Base-by-base conservation (phyloP, 164 flowering plant genomes). In the Berberis thunbergii region DNA sequence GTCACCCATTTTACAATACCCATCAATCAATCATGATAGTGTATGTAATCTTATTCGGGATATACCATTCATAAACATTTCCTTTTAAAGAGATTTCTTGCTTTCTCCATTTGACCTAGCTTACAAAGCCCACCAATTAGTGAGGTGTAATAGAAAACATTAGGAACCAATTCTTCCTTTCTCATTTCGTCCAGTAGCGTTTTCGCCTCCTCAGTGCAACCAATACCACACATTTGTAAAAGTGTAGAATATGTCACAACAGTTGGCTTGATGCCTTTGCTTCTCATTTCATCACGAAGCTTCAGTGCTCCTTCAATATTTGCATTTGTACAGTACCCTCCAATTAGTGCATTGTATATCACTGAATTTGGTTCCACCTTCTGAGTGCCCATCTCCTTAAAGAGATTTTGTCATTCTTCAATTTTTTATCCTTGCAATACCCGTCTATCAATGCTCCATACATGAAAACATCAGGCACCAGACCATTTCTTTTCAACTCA, bases 61-160 rank as follows among this genome's bases (percentile, higher is more conserved):
- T 63, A 84, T 62, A 44, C 68, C 72, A 57, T 63, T 43, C n/a
- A 64, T 70, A 57, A 63, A 42, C 95, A 90, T 90, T 68, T 84
- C 83, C 68, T 61, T 61, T 26, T 26, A 75, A 83, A 66, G 60
- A 82, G 54, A 54, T 44, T 57, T 60, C n/a, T 65, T 26, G 71
- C 82, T 66, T 76, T 74, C 57, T 82, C 83, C 87, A 88, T 82
- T 73, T 83, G 81, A 11, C 89, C 89, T 48, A 79, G 65, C 67
- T 81, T 82, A 74, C 87, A 84, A 61, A 78, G 81, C 62, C 97
- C 92, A 75, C 76, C 70, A 59, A 88, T 81, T 26, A 26, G 26
- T 26, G 26, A 26, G 26, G 26, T 26, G 26, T 26, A 26, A 26
- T 0, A 26, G 26, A 26, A 88, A 61, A 86, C 89, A 76, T 90